Conservation (phyloP, 805 yeast genomes). For the Metschnikowia peoriensis region DNA sequence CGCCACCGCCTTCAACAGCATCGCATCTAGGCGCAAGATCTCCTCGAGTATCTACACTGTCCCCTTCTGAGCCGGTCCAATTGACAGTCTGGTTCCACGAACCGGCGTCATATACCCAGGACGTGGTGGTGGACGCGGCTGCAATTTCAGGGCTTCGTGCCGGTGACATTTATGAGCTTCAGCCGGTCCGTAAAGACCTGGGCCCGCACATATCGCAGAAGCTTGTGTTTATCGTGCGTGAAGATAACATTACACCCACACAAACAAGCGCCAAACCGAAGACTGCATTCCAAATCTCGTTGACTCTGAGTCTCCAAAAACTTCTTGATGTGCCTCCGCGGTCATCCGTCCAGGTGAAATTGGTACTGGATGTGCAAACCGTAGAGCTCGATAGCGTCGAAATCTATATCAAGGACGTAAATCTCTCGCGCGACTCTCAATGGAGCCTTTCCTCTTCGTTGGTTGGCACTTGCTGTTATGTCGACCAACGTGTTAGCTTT, state of each 20-base stretch:
- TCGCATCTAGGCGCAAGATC: not conserved
- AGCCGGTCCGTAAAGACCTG: conserved; percentile 33
- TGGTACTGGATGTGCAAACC: conserved; percentile 40
- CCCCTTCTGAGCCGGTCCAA: conserved; percentile 24
- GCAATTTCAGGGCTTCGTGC: conserved; percentile 60
- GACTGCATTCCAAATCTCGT: conserved; percentile 46
- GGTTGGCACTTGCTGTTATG: conserved; percentile 62
- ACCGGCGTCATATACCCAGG: conserved; percentile 51
- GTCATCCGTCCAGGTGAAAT: conserved; percentile 55
- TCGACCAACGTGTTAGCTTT: conserved; percentile 62
- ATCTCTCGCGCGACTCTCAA: conserved; percentile 87
- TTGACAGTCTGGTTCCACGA: conserved; percentile 69
- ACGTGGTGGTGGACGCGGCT: conserved; percentile 60
- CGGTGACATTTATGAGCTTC: conserved; percentile 78
- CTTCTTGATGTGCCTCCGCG: conserved; percentile 66
- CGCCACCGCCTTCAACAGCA: not conserved
- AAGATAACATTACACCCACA: conserved; percentile 10
- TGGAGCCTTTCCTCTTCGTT: conserved; percentile 74
- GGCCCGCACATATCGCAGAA: not conserved
- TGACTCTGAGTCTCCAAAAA: conserved; percentile 57
- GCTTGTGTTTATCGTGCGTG: conserved; percentile 14
- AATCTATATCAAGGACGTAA: conserved; percentile 73
- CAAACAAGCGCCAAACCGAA: conserved; percentile 16
- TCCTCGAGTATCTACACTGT: not conserved
- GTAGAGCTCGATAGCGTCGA: conserved; percentile 84